Conservation (phyloP, 805 yeast species). For the Metschnikowia sp. region DNA sequence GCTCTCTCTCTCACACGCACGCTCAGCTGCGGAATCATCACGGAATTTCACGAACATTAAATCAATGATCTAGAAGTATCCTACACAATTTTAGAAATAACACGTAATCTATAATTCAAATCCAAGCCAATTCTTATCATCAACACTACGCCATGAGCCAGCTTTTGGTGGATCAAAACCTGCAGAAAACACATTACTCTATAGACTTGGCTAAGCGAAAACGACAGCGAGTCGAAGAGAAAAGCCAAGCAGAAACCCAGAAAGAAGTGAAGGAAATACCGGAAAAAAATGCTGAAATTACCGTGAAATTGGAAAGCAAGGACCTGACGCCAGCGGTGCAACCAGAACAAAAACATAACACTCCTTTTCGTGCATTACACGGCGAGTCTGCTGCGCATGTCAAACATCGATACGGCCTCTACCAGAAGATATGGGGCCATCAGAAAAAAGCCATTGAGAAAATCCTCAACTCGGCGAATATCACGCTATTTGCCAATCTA, state of each 20-base stretch:
- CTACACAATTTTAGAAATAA: no score
- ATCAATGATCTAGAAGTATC: not conserved
- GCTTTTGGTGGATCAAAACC: conserved; percentile 13
- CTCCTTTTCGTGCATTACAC: conserved; percentile 24
- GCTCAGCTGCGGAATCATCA: no score
- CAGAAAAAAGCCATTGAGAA: conserved; percentile 27
- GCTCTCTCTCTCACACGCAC: no score
- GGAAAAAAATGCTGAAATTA: no score
- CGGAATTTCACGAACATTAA: not conserved
- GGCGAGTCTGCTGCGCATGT: conserved; percentile 23
- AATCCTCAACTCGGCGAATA: conserved; percentile 32
- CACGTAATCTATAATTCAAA: no score
- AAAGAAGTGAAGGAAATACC: no score
- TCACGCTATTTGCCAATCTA: conserved; percentile 27
- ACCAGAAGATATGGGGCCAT: conserved; percentile 25
- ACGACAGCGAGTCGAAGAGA: not conserved
- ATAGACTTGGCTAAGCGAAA: conserved; percentile 10
- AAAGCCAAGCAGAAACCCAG: no score
- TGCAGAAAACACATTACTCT: conserved; percentile 36
- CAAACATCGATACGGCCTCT: conserved; percentile 22
- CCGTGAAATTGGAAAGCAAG: no score
- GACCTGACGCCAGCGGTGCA: not conserved
- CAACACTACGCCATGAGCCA: not conserved
- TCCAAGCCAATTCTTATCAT: not conserved
- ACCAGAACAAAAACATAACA: conserved; percentile 3